Percentiles rank a stretch among this genome's conserved stretches.
Conservation (phyloP, 345 rosid genomes). For the Citrus hindsii region DNA sequence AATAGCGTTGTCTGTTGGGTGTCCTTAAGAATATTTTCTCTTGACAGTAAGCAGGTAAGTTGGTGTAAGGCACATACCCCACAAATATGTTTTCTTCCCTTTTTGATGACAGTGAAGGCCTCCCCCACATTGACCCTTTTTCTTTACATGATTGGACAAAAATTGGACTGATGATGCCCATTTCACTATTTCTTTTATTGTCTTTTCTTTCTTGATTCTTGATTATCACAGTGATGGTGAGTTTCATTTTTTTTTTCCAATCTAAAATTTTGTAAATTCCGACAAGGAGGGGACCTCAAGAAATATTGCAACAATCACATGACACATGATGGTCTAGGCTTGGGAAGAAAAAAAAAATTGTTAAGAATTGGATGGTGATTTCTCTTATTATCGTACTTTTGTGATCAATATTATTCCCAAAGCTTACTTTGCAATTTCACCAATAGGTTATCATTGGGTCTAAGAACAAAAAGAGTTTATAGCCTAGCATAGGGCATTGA, state of each 20-base stretch:
- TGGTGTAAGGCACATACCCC: constrained; percentile 21
- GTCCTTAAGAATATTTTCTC: constrained; percentile 29
- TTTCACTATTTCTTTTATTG: background rate
- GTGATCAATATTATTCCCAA: background rate
- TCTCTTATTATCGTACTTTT: background rate
- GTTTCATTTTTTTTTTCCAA: no score
- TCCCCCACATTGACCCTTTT: constrained; percentile 19
- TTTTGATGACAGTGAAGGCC: constrained; percentile 24
- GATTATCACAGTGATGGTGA: background rate
- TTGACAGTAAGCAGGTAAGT: constrained; percentile 17
- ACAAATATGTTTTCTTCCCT: constrained; percentile 19
- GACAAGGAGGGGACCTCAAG: background rate
- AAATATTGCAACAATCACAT: no score
- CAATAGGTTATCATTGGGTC: background rate
- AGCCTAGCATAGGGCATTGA: background rate
- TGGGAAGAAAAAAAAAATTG: background rate
- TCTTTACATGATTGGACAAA: constrained; percentile 20
- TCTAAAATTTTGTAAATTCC: no score
- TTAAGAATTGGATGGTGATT: background rate
- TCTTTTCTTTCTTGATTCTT: background rate
- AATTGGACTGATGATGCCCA: background rate
- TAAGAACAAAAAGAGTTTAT: background rate
- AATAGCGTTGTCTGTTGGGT: constrained; percentile 16
- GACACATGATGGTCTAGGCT: background rate
- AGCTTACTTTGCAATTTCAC: background rate